Conservation (phyloP, 2,329 filamentous ascomycete species). For the Venturia pyrina region DNA sequence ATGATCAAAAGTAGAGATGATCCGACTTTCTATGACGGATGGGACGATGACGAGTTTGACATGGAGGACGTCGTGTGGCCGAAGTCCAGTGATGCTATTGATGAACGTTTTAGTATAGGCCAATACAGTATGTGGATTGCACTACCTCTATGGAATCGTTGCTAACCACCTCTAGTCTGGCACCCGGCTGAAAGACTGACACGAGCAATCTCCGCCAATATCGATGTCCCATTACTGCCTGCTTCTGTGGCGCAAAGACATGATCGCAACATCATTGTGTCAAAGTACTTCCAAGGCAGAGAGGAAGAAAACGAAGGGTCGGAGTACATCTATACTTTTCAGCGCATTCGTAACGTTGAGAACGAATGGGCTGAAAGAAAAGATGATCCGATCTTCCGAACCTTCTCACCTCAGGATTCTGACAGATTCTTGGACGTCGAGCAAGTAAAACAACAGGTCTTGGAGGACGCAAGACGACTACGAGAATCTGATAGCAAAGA, state of each 20-base stretch:
- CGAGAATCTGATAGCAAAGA: conserved; percentile 1
- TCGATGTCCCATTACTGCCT: not conserved
- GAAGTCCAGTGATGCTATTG: conserved; percentile 10
- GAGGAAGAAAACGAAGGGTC: conserved; percentile 4
- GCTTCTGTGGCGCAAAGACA: not conserved
- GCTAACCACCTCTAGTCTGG: conserved; percentile 8
- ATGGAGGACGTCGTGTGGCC: conserved; percentile 12
- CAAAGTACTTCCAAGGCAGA: conserved; percentile 11
- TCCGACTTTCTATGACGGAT: conserved; percentile 11
- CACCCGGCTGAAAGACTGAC: conserved; percentile 8
- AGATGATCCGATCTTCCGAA: conserved; percentile 12
- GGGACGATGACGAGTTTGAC: conserved; percentile 11
- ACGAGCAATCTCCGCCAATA: conserved; percentile 7
- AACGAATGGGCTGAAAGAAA: conserved; percentile 12
- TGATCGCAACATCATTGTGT: conserved; percentile 3
- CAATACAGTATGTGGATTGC: not conserved
- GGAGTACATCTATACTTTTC: conserved; percentile 8
- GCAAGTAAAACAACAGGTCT: not conserved
- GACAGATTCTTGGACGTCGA: not conserved
- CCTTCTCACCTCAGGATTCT: conserved; percentile 1
- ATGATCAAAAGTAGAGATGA: conserved; percentile 1
- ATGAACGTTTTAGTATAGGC: conserved; percentile 12
- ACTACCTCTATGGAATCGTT: not conserved
- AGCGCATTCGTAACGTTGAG: conserved; percentile 9
- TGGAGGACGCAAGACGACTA: not conserved